Evolutionary conservation across 257 asterid genomes (phyloP).

Genomic region (Orobanche coerulescens): DNA sequence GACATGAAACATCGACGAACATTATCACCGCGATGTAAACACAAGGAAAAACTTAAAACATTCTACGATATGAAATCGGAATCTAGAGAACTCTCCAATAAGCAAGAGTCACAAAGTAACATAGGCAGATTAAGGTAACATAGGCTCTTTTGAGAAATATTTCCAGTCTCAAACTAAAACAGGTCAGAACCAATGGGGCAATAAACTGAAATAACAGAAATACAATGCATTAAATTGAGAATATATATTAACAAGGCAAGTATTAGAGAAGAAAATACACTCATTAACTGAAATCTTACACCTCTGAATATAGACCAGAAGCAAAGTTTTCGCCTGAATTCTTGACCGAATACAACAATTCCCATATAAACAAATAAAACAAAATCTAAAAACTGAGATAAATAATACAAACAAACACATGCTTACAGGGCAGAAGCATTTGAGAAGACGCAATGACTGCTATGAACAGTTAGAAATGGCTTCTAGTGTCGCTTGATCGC

Average conservation of each 20-base stretch:
- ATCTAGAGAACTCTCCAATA: too few species aligned
- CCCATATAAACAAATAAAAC: constrained; percentile 46
- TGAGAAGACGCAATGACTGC: constrained; percentile 45
- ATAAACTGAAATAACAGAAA: constrained; percentile 2
- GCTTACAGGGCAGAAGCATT: constrained; percentile 61
- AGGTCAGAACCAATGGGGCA: background rate
- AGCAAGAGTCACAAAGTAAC: too few species aligned
- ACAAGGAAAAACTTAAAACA: too few species aligned
- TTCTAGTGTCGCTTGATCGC: constrained; percentile 22
- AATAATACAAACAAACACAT: constrained; percentile 43
- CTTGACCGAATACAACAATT: too few species aligned
- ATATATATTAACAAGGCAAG: background rate
- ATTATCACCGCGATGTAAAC: too few species aligned
- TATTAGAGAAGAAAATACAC: background rate
- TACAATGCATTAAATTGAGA: constrained; percentile 1
- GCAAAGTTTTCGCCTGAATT: too few species aligned
- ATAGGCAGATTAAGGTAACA: background rate
- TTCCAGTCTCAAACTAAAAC: constrained; percentile 4
- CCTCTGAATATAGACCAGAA: background rate
- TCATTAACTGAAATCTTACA: background rate
- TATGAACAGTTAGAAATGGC: constrained; percentile 22
- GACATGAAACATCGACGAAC: too few species aligned
- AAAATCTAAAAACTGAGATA: constrained; percentile 38
- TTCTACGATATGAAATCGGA: too few species aligned
- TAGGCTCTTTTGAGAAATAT: background rate